A percentile compares a stretch with the other conserved stretches of the same genome.
phyloP scores from a whole-genome alignment of 768 basidiomycete genomes.

The Termitomyces eurrhizus region DNA sequence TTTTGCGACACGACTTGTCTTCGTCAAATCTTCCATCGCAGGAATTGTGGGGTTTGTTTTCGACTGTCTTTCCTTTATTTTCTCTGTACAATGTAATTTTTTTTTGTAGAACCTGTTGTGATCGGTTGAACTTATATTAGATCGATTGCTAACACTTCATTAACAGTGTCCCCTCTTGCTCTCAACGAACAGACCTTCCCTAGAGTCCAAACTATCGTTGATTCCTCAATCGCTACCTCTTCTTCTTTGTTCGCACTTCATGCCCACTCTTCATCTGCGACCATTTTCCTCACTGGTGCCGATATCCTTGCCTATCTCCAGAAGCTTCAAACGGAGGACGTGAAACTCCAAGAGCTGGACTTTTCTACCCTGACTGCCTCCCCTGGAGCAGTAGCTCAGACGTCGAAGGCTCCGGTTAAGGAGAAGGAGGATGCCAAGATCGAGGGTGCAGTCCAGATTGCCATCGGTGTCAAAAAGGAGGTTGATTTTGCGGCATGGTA shows the following conservation, averaged over 20 bases:
- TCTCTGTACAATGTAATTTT: not conserved
- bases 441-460: slow-evolving; percentile 87
- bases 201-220: slow-evolving; percentile 71
- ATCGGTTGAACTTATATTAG: not conserved
- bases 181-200: slow-evolving; percentile 63
- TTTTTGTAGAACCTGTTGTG: not conserved
- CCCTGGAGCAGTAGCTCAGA: slow-evolving; percentile 33
- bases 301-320: slow-evolving; percentile 73
- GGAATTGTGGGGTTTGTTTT: not conserved
- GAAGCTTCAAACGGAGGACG: slow-evolving; percentile 61
- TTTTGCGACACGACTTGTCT: not conserved
- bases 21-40: not conserved
- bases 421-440: slow-evolving; percentile 78
- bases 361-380: slow-evolving; percentile 51
- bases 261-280: slow-evolving; percentile 63
- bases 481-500: slow-evolving; percentile 95
- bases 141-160: slow-evolving; percentile 18
- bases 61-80: not conserved
- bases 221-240: slow-evolving; percentile 71
- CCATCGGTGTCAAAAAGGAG: slow-evolving; percentile 94
- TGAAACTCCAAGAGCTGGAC: slow-evolving; percentile 71
- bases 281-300: slow-evolving; percentile 74
- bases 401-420: slow-evolving; percentile 38
- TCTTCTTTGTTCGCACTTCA: slow-evolving; percentile 71
- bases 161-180: slow-evolving; percentile 75